Evolutionary conservation across 2,329 filamentous ascomycete species (phyloP), one percentile per base, ranked within the genome.

Genomic region (Balansia obtecta): DNA sequence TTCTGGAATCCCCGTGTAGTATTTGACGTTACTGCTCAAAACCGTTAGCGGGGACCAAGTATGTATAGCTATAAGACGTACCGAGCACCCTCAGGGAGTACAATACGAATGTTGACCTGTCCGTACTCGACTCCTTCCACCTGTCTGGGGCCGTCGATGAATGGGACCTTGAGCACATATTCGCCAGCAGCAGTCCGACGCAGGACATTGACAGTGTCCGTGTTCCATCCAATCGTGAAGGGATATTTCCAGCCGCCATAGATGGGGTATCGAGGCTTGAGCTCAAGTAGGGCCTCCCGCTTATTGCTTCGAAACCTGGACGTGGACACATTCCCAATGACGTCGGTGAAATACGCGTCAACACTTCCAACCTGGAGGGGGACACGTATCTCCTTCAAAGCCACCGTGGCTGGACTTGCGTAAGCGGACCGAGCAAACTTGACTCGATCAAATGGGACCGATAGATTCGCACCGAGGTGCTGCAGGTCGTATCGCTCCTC

Each of bases 161-260:
- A 93, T 8, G 93, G 91, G 8, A 96, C 83, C 63, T 88, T 94
- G 53, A 98, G 76, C 10, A 95, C 77, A 61, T 88, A 95, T n/a
- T 80, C 78, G 53, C 88, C 81, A 27, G 76, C 76, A 44, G 74
- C 70, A 41, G 78, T 74, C 58, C 74, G 79, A 60, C 88, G 83
- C 57, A 98, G 65, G 65, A 87, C 93, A 51, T 79, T 80, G 60
- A 81, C 81, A 30, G 94, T 75, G 57, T 95, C 82, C 48, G 86
- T 83, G 71, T 97, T 94, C 93, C 93, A 98, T 58, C 93, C 93
- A 51, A 97, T 83, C 52, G 86, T 88, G 74, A 97, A 98, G 57
- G 87, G 93, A 69, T 96, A 97, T 69, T 95, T 95, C 93, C 93
- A 98, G 53, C 88, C 89, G 53, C 93, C 93, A 61, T 96, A 98